Conservation (phyloP, 2,329 filamentous ascomycete genomes). For the Cordyceps cateniannulata region DNA sequence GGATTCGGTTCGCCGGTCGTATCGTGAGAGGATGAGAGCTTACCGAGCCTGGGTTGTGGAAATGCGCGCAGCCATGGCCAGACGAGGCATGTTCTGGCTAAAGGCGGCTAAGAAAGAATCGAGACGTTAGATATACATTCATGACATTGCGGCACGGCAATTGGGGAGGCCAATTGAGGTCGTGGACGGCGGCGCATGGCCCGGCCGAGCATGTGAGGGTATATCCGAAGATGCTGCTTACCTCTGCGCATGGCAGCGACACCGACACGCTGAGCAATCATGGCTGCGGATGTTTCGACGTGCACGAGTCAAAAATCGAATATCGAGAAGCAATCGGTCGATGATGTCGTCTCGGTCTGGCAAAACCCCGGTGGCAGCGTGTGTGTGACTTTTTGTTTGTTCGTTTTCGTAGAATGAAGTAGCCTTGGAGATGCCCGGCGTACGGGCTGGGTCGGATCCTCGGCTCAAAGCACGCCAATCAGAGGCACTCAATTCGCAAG, state of each 20-base stretch:
- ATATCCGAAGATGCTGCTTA: constrained; percentile 25
- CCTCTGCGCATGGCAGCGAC: constrained; percentile 53
- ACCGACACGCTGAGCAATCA: constrained; percentile 53
- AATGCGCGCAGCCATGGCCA: constrained; percentile 35
- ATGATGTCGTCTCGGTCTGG: constrained; percentile 16
- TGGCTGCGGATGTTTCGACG: constrained; percentile 21
- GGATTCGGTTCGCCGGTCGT: too few species aligned
- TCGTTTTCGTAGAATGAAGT: neutral
- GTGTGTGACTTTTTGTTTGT: too few species aligned
- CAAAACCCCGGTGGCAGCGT: neutral
- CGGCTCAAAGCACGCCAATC: constrained; percentile 37
- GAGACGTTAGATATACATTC: neutral
- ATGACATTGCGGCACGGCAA: neutral
- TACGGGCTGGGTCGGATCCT: constrained; percentile 34
- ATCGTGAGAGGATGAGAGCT: constrained; percentile 13
- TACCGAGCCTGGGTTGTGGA: constrained; percentile 44
- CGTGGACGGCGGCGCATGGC: neutral
- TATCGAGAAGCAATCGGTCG: constrained; percentile 8
- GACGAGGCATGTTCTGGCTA: constrained; percentile 39
- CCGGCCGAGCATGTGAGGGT: constrained; percentile 5
- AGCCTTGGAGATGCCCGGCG: constrained; percentile 14
- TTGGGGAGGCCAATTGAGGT: neutral
- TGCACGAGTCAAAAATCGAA: constrained; percentile 19
- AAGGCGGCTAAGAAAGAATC: constrained; percentile 27
- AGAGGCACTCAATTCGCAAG: constrained; percentile 30